A percentile compares a stretch with the other conserved stretches of the same genome.
phyloP scores from a whole-genome alignment of 1,284 basidiomycete genomes.

The Ustilago bromivora region DNA sequence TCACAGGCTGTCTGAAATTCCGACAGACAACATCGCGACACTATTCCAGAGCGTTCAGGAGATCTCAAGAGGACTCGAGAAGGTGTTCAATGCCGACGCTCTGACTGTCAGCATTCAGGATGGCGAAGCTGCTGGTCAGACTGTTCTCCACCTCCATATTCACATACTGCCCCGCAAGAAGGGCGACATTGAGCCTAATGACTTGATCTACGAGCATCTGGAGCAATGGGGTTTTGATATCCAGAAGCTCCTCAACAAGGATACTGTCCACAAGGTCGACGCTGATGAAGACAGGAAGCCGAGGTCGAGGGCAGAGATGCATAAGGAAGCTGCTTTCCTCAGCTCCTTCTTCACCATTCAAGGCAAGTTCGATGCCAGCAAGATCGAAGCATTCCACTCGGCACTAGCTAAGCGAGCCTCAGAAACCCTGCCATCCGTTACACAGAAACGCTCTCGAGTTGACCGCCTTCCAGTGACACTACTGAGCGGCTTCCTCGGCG shows the following conservation, averaged over 20 bases:
- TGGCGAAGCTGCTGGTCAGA: constrained; percentile 59
- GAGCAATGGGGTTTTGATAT: constrained; percentile 58
- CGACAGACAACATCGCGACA: constrained; percentile 36
- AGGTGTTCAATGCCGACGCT: constrained; percentile 55
- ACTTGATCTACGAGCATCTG: constrained; percentile 57
- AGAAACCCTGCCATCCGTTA: neutral
- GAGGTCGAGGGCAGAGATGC: constrained; percentile 57
- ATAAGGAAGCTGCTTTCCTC: constrained; percentile 54
- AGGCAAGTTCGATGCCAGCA: constrained; percentile 28
- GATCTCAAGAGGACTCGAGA: constrained; percentile 54
- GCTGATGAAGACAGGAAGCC: constrained; percentile 59
- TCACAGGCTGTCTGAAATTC: constrained; percentile 54
- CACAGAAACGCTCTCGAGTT: constrained; percentile 30
- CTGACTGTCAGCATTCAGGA: constrained; percentile 66
- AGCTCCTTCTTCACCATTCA: constrained; percentile 27
- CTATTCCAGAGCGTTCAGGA: constrained; percentile 63
- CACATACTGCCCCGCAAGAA: constrained; percentile 65
- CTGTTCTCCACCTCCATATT: constrained; percentile 66
- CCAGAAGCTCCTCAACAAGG: constrained; percentile 26
- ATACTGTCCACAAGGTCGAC: constrained; percentile 25
- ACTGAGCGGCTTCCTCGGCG: constrained; percentile 71
- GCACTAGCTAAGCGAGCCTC: constrained; percentile 26
- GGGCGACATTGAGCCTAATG: constrained; percentile 65
- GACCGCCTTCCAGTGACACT: constrained; percentile 71
- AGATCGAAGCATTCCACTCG: constrained; percentile 9